Evolutionary conservation across 164 flowering plant species (phyloP), one percentile per base, ranked within the genome.

Genomic region (Taxillus chinensis): DNA sequence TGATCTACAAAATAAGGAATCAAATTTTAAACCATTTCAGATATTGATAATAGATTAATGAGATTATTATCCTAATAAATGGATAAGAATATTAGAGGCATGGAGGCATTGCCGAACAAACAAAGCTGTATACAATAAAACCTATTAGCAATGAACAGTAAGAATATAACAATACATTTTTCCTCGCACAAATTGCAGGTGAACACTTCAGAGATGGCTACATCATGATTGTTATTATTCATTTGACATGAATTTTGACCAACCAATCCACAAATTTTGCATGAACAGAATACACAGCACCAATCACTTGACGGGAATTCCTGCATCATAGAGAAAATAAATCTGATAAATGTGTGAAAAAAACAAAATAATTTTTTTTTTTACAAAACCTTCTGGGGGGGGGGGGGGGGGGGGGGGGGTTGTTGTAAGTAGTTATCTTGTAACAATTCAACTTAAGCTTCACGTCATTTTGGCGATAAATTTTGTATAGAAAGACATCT

Each of bases 291-390:
- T 7, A 70, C 52, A 62, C 92, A 86, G 63, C 74, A 66, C 92
- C 92, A 86, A 39, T 77, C 79, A 60, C 92, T 89, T 7, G 83
- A 67, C 55, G 92, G 92, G 41, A 84, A 71, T 45, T 66, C 68
- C 87, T 84, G 83, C 76, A 74, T 64, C 5, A 40, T 61, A 8
- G 62, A 16, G n/a, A 54, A 66, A 7, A 48, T 43, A 43, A 1
- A 43, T 27, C 27, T 27, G 27, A 27, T 27, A 27, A 27, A 27
- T 27, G 27, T 27, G 27, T 27, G 27, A 27, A 27, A 27, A 27
- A 27, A 27, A 27, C 27, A 27, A 27, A 27, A 27, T 27, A 27
- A 27, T 27, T 27, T 27, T 27, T 27, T 27, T 27, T 27, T 27
- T 27, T 27, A 27, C 27, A 2, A 0, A 27, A 27, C 27, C 27